phyloP scores from a whole-genome alignment of 2,329 filamentous ascomycete species.

The Colletotrichum orchidophilum region DNA sequence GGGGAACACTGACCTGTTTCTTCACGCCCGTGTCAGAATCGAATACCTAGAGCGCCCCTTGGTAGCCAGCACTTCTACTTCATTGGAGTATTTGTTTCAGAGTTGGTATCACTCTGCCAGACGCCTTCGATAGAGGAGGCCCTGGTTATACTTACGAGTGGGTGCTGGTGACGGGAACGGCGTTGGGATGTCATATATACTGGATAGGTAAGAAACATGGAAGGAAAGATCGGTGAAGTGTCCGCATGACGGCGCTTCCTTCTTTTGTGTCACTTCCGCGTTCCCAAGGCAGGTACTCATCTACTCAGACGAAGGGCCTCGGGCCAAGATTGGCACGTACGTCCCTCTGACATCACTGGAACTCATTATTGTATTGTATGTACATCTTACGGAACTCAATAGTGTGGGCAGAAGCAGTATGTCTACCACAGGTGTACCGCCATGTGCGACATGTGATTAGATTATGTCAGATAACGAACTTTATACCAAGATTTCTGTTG shows the following conservation, averaged over 20 bases:
- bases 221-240: too few species aligned
- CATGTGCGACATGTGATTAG: not conserved
- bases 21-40: not conserved
- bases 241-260: too few species aligned
- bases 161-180: not conserved
- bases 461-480: not conserved
- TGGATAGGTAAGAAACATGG: too few species aligned
- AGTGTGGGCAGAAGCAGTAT: not conserved
- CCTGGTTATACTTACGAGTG: too few species aligned
- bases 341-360: not conserved
- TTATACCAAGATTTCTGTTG: not conserved
- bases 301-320: too few species aligned
- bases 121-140: too few species aligned
- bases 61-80: not conserved
- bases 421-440: not conserved
- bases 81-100: not conserved
- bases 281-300: too few species aligned
- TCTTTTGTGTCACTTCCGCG: too few species aligned
- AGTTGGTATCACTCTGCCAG: too few species aligned
- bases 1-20: not conserved
- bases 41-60: not conserved
- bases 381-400: not conserved
- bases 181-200: too few species aligned
- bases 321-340: too few species aligned
- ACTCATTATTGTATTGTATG: not conserved